Conservation (phyloP, 2,329 filamentous ascomycete species). For the Neonectria sp. region DNA sequence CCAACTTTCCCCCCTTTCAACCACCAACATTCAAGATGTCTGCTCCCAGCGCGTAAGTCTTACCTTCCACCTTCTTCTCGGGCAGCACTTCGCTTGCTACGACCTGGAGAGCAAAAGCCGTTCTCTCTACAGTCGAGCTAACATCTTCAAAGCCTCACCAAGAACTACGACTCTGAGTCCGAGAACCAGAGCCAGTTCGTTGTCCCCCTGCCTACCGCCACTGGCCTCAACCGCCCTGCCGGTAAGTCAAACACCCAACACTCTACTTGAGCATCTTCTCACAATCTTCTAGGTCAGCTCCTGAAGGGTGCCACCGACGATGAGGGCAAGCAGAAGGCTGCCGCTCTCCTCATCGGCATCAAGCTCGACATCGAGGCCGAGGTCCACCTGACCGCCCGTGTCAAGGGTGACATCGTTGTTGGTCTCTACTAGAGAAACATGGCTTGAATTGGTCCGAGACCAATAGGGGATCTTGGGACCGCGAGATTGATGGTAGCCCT, state of each 20-base stretch:
- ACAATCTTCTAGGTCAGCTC: slow-evolving; percentile 60
- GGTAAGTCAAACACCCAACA: slow-evolving; percentile 44
- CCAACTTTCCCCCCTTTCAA: slow-evolving; percentile 24
- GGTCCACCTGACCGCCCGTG: slow-evolving; percentile 72
- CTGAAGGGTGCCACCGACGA: slow-evolving; percentile 71
- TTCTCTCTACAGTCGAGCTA: slow-evolving; percentile 16
- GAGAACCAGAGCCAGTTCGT: slow-evolving; percentile 47
- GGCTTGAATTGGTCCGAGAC: not conserved
- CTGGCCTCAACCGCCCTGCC: slow-evolving; percentile 53
- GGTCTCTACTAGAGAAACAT: slow-evolving; percentile 44
- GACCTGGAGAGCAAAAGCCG: slow-evolving; percentile 10
- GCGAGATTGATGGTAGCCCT: slow-evolving; percentile 1
- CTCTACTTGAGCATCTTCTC: not conserved
- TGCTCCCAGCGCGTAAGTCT: slow-evolving; percentile 46
- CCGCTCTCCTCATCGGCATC: slow-evolving; percentile 72
- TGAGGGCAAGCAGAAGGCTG: slow-evolving; percentile 70
- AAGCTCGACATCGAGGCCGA: slow-evolving; percentile 76
- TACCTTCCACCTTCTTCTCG: not conserved
- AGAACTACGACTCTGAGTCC: slow-evolving; percentile 48
- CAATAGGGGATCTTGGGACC: not conserved
- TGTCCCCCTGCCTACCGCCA: slow-evolving; percentile 50
- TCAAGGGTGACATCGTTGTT: slow-evolving; percentile 74
- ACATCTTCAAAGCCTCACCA: slow-evolving; percentile 39
- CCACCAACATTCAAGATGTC: slow-evolving; percentile 43
- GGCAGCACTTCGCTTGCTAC: slow-evolving; percentile 3